A percentile compares a stretch with the other conserved stretches of the same genome.
phyloP scores from a whole-genome alignment of 495 filamentous ascomycete genomes.

The Trichoderma virens region DNA sequence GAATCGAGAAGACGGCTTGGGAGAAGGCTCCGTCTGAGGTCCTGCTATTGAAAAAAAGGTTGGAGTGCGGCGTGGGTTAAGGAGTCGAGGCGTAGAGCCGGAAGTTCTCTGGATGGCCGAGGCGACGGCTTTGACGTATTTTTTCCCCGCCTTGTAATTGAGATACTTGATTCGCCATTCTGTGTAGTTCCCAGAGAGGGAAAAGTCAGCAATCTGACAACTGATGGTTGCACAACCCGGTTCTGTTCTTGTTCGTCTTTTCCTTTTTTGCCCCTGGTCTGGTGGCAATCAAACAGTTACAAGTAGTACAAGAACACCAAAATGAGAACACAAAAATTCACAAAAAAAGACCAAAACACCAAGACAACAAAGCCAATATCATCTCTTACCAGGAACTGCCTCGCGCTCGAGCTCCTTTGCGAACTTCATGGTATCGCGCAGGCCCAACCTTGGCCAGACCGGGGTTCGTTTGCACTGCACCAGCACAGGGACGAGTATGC shows the following conservation, averaged over 20 bases:
- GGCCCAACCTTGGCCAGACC: background rate
- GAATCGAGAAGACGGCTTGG: background rate
- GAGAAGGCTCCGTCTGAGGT: background rate
- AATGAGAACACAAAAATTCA: background rate
- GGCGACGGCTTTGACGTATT: constrained; percentile 75
- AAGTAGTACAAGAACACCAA: background rate
- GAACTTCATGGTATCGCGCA: constrained; percentile 34
- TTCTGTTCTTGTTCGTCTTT: too few relatives aligned
- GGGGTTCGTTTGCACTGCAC: background rate
- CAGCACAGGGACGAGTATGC: too few relatives aligned
- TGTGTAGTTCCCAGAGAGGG: constrained; percentile 13
- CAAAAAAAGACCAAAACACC: background rate
- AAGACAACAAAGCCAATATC: too few relatives aligned
- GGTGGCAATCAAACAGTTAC: background rate
- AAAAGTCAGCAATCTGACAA: constrained; percentile 1
- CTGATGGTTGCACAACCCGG: background rate
- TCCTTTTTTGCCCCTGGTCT: too few relatives aligned
- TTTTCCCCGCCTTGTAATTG: constrained; percentile 89
- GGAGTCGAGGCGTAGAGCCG: constrained; percentile 34
- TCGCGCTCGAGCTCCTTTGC: constrained; percentile 75
- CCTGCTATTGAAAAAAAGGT: background rate
- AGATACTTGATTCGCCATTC: constrained; percentile 92
- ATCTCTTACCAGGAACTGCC: constrained; percentile 57
- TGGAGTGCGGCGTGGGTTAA: background rate
- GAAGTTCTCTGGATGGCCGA: constrained; percentile 60